Evolutionary conservation across 768 basidiomycete species (phyloP), one percentile per base, ranked within the genome.

Genomic region (Tulasnella sp.): DNA sequence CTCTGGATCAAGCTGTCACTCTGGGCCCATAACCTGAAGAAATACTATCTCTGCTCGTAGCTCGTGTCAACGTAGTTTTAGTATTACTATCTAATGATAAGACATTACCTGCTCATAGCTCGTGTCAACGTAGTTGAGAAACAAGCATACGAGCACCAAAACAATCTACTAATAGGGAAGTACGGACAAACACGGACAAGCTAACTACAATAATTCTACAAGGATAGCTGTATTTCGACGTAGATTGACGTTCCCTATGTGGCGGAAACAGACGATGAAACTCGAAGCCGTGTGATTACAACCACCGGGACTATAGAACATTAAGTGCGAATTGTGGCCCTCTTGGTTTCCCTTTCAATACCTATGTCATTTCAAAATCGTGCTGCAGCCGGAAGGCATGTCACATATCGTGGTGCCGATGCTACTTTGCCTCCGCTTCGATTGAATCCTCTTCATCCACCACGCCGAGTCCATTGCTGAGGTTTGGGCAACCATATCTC

Each of bases 341-440:
- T 51, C 20, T 23, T n/a, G 11, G n/a, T 5, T 7, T 5, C 51
- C 51, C 4, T 1, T 3, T 51, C 23, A n/a, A 44, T 18, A 44
- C 4, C 16, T 15, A 67, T 67, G 26, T 35, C 3, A 32, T 67
- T 16, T 15, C 15, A 6, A 15, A 32, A 29, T 44, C 1, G 5
- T 26, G 32, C 26, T 26, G 9, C 9, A 9, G 4, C 26, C 9
- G 26, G n/a, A 61, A 9, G 32, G 61, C 15, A 67, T 35, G 15
- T 42, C 40, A 51, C 44, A 73, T 86, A 4, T 83, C 79, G 9
- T 87, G 85, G 35, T 85, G 82, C 86, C 86, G 86, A 23, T 85
- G 85, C 42, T 82, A 82, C 77, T 87, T 87, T 18, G 86, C 83
- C 79, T 85, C 85, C 0, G 81, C 85, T 26, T 81, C 80, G 3